A percentile compares a stretch with the other conserved stretches of the same genome.
These are phyloP conservation scores for Melampsora larici-populina DNA, from an alignment of 1,284 basidiomycete species.

Conservation along the genomic window DNA sequence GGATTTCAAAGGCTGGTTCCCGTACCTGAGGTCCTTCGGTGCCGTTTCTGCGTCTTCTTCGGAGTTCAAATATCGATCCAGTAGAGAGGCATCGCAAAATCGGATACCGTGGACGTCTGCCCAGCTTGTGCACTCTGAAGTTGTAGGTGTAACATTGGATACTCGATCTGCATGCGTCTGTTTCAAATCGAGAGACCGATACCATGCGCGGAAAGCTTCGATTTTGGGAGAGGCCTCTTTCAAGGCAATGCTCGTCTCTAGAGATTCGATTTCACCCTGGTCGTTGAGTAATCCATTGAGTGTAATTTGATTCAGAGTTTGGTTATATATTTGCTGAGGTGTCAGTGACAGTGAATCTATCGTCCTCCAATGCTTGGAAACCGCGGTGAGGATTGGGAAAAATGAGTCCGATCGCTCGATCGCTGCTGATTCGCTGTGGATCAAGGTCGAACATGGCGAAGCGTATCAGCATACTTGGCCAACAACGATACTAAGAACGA, in stretches of 20 bases:
- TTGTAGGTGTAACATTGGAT: background rate
- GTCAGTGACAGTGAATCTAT: background rate
- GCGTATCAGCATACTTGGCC: background rate
- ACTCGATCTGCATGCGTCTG: background rate
- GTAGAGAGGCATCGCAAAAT: conserved; percentile 13
- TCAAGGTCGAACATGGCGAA: conserved; percentile 3
- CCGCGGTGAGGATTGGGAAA: conserved; percentile 19
- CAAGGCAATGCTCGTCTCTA: conserved; percentile 32
- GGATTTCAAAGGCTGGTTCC: background rate
- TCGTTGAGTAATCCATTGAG: conserved; percentile 8
- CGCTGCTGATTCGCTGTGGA: conserved; percentile 36
- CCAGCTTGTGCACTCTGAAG: conserved; percentile 31
- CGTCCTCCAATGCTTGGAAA: conserved; percentile 15
- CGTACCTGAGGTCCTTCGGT: background rate
- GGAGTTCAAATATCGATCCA: conserved; percentile 8
- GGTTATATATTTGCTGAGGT: conserved; percentile 33
- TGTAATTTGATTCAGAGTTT: conserved; percentile 7
- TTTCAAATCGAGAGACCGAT: conserved; percentile 21
- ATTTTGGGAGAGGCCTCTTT: conserved; percentile 43
- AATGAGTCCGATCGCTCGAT: conserved; percentile 35
- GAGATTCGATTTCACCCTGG: conserved; percentile 34
- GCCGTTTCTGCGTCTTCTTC: background rate
- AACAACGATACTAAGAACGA: background rate
- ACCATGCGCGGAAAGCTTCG: conserved; percentile 39
- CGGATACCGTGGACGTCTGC: background rate